Percentiles rank a stretch among this genome's conserved stretches.
Conservation (phyloP, 768 basidiomycete species). For the Leucocoprinus leucothites region DNA sequence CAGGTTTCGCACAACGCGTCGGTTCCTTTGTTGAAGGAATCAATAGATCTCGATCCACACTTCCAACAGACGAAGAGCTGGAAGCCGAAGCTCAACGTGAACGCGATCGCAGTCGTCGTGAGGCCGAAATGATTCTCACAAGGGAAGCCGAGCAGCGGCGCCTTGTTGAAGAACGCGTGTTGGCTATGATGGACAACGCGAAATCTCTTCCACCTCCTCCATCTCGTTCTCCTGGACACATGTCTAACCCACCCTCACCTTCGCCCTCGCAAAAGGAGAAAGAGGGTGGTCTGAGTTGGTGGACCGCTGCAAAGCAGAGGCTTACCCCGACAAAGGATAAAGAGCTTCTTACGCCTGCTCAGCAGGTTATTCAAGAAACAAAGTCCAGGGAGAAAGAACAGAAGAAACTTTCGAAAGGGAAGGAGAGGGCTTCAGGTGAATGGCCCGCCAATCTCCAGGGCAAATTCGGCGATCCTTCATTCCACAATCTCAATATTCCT, state of each 20-base stretch:
- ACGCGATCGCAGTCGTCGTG: slow-evolving; percentile 69
- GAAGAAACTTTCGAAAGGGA: slow-evolving; percentile 44
- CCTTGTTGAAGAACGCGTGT: slow-evolving; percentile 67
- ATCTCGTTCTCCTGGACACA: slow-evolving; percentile 53
- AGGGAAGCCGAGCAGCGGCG: slow-evolving; percentile 68
- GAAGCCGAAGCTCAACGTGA: slow-evolving; percentile 80
- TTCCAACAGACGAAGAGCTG: slow-evolving; percentile 73
- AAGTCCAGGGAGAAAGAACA: slow-evolving; percentile 65
- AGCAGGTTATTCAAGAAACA: slow-evolving; percentile 75
- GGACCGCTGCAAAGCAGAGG: slow-evolving; percentile 68
- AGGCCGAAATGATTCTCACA: slow-evolving; percentile 75
- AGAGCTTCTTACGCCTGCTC: slow-evolving; percentile 76
- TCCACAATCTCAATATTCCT: slow-evolving; percentile 51
- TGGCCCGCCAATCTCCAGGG: slow-evolving; percentile 54
- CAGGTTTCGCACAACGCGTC: slow-evolving; percentile 74
- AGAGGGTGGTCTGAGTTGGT: slow-evolving; percentile 68
- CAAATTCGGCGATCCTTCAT: slow-evolving; percentile 58
- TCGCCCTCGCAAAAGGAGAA: slow-evolving; percentile 64
- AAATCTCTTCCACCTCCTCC: slow-evolving; percentile 57
- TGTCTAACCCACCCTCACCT: slow-evolving; percentile 60
- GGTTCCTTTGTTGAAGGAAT: slow-evolving; percentile 60
- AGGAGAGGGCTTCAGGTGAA: slow-evolving; percentile 35
- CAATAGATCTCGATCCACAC: slow-evolving; percentile 32
- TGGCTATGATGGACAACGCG: slow-evolving; percentile 65
- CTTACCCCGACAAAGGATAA: slow-evolving; percentile 78